Evolutionary conservation across 306 rosid species (phyloP).

Genomic region (Alnus glutinosa): DNA sequence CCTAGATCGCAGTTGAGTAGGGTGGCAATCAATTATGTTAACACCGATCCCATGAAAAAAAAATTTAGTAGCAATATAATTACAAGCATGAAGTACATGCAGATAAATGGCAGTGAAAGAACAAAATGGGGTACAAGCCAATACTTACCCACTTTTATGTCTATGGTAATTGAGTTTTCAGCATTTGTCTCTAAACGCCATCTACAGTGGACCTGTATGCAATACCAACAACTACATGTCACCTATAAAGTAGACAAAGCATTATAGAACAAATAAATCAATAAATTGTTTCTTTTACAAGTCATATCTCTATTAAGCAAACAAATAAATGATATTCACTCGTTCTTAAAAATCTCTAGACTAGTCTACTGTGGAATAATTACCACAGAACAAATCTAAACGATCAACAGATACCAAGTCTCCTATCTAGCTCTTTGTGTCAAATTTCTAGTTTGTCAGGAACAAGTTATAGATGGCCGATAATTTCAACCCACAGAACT

Average conservation of each 20-base stretch:
- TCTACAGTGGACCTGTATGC: slow-evolving; percentile 76
- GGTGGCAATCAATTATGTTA: neutral
- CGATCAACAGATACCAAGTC: neutral
- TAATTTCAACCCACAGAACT: neutral
- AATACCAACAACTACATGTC: slow-evolving; percentile 31
- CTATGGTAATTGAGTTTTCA: slow-evolving; percentile 67
- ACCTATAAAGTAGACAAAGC: slow-evolving; percentile 18
- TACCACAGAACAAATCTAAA: neutral
- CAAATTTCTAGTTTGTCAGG: neutral
- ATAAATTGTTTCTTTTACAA: neutral
- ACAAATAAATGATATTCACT: neutral
- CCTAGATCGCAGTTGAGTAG: neutral
- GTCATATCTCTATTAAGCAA: neutral
- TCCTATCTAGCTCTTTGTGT: neutral
- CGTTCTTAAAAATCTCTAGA: no score
- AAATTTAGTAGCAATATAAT: neutral
- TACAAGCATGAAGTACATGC: neutral
- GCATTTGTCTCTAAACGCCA: slow-evolving; percentile 63
- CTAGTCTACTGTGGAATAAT: neutral
- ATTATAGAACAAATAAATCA: slow-evolving; percentile 7
- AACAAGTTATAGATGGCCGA: neutral
- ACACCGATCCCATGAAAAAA: neutral
- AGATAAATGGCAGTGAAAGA: neutral
- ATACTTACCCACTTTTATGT: slow-evolving; percentile 84
- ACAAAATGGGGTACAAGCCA: slow-evolving; percentile 9